Evolutionary conservation across 2,329 filamentous ascomycete species (phyloP).

Genomic region (Phyllosticta capitalensis): DNA sequence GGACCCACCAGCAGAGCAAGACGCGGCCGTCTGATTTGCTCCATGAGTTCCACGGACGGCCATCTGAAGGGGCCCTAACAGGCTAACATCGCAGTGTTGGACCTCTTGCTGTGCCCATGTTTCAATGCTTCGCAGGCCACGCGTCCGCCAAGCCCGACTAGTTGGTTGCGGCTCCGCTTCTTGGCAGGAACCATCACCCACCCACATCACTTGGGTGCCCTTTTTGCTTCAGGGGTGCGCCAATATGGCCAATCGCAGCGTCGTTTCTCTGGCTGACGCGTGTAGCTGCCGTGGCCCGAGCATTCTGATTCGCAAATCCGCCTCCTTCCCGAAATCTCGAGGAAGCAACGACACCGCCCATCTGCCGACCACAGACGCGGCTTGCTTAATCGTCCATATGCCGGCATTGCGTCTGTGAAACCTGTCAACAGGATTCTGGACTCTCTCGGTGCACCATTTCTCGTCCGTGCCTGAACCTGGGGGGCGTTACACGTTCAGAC

Average conservation of each 20-base stretch:
- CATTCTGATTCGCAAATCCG: neutral
- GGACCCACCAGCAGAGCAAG: neutral
- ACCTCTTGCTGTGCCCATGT: neutral
- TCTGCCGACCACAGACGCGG: neutral
- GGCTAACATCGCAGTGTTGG: neutral
- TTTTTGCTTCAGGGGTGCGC: neutral
- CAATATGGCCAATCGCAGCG: neutral
- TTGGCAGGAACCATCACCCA: neutral
- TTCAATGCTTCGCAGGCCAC: neutral
- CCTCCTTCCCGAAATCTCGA: neutral
- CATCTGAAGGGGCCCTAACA: too few species aligned
- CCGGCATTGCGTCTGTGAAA: neutral
- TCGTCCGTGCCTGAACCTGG: neutral
- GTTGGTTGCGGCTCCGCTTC: neutral
- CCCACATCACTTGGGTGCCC: neutral
- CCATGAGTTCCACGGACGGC: neutral
- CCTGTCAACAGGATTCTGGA: neutral
- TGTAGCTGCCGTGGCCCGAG: neutral
- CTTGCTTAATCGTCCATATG: neutral
- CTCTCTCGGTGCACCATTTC: neutral
- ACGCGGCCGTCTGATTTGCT: neutral
- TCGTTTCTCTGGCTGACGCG: neutral
- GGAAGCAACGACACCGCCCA: neutral
- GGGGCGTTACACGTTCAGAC: neutral
- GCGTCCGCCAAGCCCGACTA: neutral